Percentiles rank a stretch among this genome's conserved stretches.
Evolutionary conservation across 768 basidiomycete species (phyloP).

Genomic region (Amanita subjunquillea): DNA sequence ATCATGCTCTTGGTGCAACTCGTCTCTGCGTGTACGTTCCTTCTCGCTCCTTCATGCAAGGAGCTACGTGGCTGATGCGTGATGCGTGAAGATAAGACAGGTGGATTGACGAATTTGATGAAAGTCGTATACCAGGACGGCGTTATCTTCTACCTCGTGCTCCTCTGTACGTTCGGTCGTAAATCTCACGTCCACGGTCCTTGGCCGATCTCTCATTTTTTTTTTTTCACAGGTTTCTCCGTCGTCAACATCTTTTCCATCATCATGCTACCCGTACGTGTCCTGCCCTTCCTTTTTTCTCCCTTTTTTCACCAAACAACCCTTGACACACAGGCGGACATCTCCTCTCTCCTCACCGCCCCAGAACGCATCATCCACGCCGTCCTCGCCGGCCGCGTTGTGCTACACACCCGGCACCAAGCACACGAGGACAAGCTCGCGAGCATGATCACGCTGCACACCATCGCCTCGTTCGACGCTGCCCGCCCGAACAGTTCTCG

Average conservation of each 20-base stretch:
- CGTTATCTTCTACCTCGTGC: constrained; percentile 3
- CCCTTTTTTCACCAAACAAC: too few relatives aligned
- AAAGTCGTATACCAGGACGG: constrained; percentile 4
- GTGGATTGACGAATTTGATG: constrained; percentile 5
- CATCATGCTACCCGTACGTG: not conserved
- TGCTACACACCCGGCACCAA: constrained; percentile 2
- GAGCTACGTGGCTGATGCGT: not conserved
- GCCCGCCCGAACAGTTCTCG: not conserved
- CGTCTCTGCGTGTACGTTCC: not conserved
- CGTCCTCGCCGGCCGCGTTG: constrained; percentile 1
- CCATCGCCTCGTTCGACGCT: not conserved
- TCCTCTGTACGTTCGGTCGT: constrained; percentile 1
- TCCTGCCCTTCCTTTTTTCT: not conserved
- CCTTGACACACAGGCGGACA: not conserved
- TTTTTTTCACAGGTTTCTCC: not conserved
- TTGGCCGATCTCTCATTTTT: too few relatives aligned
- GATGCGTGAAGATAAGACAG: not conserved
- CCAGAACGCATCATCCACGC: constrained; percentile 5
- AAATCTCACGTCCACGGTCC: too few relatives aligned
- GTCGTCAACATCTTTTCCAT: constrained; percentile 6
- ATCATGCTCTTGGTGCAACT: constrained; percentile 1
- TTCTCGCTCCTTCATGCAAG: too few relatives aligned
- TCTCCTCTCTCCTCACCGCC: constrained; percentile 2
- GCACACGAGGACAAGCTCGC: not conserved
- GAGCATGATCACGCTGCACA: not conserved